phyloP scores from a whole-genome alignment of 306 rosid genomes.

The Lagenaria siceraria region DNA sequence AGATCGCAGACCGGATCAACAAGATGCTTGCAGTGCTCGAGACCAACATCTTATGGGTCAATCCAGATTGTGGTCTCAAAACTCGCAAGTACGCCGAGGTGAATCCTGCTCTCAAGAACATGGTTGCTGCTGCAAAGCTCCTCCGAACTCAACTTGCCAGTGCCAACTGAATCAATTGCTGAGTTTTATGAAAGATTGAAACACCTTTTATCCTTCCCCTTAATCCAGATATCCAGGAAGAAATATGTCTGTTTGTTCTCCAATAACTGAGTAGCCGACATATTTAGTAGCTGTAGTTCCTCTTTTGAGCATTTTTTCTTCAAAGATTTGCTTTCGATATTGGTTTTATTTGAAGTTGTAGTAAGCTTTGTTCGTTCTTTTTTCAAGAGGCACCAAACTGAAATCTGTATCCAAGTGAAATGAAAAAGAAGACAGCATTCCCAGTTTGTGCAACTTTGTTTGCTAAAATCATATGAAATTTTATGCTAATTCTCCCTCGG shows the following conservation, averaged over 20 bases:
- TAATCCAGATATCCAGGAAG: not conserved
- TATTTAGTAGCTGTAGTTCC: not conserved
- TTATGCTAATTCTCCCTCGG: not conserved
- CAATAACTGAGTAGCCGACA: not conserved
- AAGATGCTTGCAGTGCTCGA: conserved; percentile 76
- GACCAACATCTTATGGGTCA: conserved; percentile 72
- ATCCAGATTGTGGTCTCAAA: conserved; percentile 88
- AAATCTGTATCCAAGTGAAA: not conserved
- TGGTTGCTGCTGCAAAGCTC: conserved; percentile 78
- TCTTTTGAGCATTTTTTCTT: not conserved
- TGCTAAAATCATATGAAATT: not conserved
- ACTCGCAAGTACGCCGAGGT: conserved; percentile 71
- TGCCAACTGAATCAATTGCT: conserved; percentile 28
- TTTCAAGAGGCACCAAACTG: not conserved
- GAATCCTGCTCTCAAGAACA: conserved; percentile 57
- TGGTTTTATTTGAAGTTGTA: not conserved
- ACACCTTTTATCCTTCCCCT: not conserved
- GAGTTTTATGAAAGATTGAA: not conserved
- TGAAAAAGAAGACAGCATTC: not conserved
- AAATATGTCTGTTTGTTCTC: not conserved
- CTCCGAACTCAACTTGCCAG: conserved; percentile 47
- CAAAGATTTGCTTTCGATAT: not conserved
- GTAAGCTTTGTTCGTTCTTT: not conserved
- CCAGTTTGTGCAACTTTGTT: not conserved
- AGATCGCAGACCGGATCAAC: conserved; percentile 57